Base-by-base conservation (phyloP, 345 rosid species). In the Nasturtium officinale region DNA sequence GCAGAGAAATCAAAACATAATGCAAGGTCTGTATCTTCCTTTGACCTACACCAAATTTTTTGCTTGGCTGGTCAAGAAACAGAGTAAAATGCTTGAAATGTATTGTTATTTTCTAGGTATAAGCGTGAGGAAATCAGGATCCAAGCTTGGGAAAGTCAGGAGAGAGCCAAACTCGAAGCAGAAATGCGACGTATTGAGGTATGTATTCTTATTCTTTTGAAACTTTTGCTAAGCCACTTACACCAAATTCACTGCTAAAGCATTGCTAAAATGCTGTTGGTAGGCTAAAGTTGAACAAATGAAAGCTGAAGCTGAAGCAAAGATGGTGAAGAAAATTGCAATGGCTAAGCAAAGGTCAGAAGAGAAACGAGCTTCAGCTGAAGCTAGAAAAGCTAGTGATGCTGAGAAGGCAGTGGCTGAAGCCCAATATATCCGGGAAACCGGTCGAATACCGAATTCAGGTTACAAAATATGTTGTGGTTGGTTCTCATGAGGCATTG, bases 61-160 rank as follows among this genome's bases (percentile, higher is more conserved):
- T 61, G 30, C 42, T 26, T 33, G 28, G 13, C 21, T 0, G 0
- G 18, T 52, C 7, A 52, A 61, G 10, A 23, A 64, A 46, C 51
- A 64, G 55, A 46, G 59, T 6, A 26, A 50, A 38, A 48, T 46
- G 47, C 52, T 48, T 35, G 15, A 9, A 61, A 55, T 37, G 12
- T 23, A 10, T 23, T 73, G 29, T n/a, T 59, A 7, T 38, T 51
- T 10, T 53, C 7, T 77, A 92, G 98, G 87, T 88, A 85, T 78
- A 90, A 89, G 79, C 96, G 93, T 43, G 96, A 92, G 75, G 98
- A 92, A 60, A 85, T 90, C 87, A 87, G 90, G 72, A 90, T 92
- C 78, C 85, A 87, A 82, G 96, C 88, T 17, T 92, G 98, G 98
- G 96, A 90, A 75, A 90, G 86, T 85, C 98, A 88, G 54, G 87